Conservation (phyloP, 805 yeast species). For the Monosporozyma aquatica region DNA sequence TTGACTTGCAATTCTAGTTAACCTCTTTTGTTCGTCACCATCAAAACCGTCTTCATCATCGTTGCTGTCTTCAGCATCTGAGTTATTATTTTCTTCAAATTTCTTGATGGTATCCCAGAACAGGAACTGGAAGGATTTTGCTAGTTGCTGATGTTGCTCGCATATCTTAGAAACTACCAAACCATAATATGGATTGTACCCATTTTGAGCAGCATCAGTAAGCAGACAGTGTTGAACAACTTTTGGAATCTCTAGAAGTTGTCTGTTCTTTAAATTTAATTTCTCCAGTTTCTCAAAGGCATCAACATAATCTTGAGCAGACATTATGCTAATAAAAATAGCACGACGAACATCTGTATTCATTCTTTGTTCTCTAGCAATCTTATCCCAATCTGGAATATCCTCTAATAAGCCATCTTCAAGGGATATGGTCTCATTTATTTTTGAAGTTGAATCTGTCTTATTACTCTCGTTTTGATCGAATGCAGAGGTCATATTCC, state of each 20-base stretch:
- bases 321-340: slow-evolving; percentile 87
- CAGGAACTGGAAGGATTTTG: slow-evolving; percentile 79
- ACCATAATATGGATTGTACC: slow-evolving; percentile 85
- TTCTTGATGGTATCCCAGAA: slow-evolving; percentile 81
- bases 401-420: slow-evolving; percentile 55
- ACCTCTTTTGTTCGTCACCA: slow-evolving; percentile 43
- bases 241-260: slow-evolving; percentile 78
- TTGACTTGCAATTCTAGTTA: slow-evolving; percentile 55
- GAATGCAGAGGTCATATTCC: slow-evolving; percentile 34
- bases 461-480: slow-evolving; percentile 13
- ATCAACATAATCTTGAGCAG: slow-evolving; percentile 86
- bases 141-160: slow-evolving; percentile 52
- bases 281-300: slow-evolving; percentile 78
- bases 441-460: slow-evolving; percentile 12
- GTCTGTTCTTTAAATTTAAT: slow-evolving; percentile 64
- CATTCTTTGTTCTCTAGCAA: slow-evolving; percentile 84
- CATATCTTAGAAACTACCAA: slow-evolving; percentile 70
- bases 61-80: slow-evolving; percentile 26
- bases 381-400: slow-evolving; percentile 78
- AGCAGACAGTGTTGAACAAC: slow-evolving; percentile 80
- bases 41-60: slow-evolving; percentile 27
- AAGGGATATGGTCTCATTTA: slow-evolving; percentile 31
- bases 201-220: slow-evolving; percentile 46
- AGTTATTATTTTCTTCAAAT: slow-evolving; percentile 47
- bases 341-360: slow-evolving; percentile 94